phyloP scores from a whole-genome alignment of 2,329 filamentous ascomycete species.

The Hymenotorrendiella dingleyae region DNA sequence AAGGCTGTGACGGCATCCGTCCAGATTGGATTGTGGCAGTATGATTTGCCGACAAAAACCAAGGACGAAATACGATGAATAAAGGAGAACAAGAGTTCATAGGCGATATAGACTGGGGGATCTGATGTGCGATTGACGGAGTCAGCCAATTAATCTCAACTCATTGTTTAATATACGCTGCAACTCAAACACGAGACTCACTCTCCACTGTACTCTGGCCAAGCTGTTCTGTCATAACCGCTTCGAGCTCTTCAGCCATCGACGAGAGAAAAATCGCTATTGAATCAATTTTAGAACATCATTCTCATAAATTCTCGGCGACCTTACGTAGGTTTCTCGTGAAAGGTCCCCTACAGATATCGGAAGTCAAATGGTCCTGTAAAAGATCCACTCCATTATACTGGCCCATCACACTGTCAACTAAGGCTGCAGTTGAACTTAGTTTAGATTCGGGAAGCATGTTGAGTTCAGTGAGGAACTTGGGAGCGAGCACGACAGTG shows the following conservation, averaged over 20 bases:
- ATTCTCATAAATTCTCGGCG: neutral
- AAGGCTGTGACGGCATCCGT: too few relatives aligned
- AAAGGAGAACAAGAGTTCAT: too few relatives aligned
- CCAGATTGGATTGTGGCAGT: too few relatives aligned
- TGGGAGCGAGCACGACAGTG: neutral
- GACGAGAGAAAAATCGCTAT: neutral
- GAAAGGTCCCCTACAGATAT: neutral
- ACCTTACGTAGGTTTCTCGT: neutral
- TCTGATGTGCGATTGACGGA: too few relatives aligned
- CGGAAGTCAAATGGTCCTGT: neutral
- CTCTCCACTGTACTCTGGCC: neutral
- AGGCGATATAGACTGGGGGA: too few relatives aligned
- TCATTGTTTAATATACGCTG: too few relatives aligned
- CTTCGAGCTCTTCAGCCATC: conserved; percentile 1
- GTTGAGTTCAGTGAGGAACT: conserved; percentile 1
- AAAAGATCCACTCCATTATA: conserved; percentile 1
- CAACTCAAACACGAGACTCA: neutral
- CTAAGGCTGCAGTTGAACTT: neutral
- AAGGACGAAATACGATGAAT: neutral
- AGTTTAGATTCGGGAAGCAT: conserved; percentile 4
- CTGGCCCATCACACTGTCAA: neutral
- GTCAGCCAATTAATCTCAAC: too few relatives aligned
- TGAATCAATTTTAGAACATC: neutral
- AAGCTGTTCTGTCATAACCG: neutral
- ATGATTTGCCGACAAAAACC: too few relatives aligned